Evolutionary conservation across 768 basidiomycete species (phyloP).

Genomic region (Lentinula aciculospora): DNA sequence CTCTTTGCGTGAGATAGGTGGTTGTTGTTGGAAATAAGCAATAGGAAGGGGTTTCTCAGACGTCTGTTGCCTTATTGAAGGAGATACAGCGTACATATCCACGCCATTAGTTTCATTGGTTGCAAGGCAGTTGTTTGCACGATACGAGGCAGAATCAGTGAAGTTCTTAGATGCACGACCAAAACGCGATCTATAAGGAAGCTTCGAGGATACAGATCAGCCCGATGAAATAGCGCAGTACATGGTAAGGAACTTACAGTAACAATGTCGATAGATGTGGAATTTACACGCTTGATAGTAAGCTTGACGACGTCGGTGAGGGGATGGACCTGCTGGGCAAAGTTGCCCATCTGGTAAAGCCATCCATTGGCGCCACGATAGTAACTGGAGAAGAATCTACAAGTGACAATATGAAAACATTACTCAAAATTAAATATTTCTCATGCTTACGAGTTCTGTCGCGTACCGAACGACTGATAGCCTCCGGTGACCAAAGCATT

Average conservation of each 20-base stretch:
- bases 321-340: constrained; percentile 50
- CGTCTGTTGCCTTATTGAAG: constrained; percentile 6
- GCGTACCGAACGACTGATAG: constrained; percentile 46
- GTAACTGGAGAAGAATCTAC: constrained; percentile 44
- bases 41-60: constrained; percentile 16
- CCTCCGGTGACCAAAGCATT: constrained; percentile 46
- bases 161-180: constrained; percentile 38
- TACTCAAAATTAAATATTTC: not conserved
- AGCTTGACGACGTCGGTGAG: constrained; percentile 42
- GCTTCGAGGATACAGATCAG: constrained; percentile 21
- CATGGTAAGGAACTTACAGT: constrained; percentile 26
- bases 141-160: constrained; percentile 42
- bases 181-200: constrained; percentile 56
- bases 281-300: constrained; percentile 37
- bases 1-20: constrained; percentile 23
- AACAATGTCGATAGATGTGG: constrained; percentile 33
- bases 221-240: not conserved
- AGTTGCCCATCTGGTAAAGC: constrained; percentile 43
- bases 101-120: constrained; percentile 42
- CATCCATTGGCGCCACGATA: constrained; percentile 28
- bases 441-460: constrained; percentile 39
- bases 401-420: not conserved
- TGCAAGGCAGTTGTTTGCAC: constrained; percentile 48
- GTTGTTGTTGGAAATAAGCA: constrained; percentile 34
- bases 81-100: constrained; percentile 25